Evolutionary conservation across 345 rosid species (phyloP).

Genomic region (Psidium guajava): DNA sequence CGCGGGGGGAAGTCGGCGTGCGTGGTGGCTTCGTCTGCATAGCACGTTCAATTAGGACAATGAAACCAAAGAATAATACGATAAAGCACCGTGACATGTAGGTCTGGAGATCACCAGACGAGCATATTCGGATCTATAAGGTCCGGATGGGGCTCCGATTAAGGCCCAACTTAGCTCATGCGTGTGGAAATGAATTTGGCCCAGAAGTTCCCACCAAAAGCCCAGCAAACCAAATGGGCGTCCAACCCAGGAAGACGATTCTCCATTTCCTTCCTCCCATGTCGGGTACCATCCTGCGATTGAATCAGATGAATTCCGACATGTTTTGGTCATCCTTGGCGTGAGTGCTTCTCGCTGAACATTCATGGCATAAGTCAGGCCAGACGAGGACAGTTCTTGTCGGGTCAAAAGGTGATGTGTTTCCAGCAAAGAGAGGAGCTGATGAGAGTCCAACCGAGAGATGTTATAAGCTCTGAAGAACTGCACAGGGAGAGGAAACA

Average conservation of each 20-base stretch:
- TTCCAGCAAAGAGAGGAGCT: not conserved
- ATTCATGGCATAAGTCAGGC: not conserved
- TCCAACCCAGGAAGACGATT: not conserved
- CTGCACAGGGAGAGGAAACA: not conserved
- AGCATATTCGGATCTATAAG: not conserved
- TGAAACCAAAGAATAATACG: not conserved
- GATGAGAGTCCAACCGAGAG: not conserved
- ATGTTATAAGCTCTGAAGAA: not conserved
- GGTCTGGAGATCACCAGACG: not conserved
- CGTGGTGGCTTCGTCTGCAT: not conserved
- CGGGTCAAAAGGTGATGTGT: not conserved
- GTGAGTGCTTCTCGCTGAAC: not conserved
- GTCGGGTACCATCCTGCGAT: not conserved
- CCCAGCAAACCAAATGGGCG: not conserved
- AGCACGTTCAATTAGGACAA: not conserved
- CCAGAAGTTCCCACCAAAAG: not conserved
- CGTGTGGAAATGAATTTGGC: not conserved
- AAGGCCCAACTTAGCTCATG: not conserved
- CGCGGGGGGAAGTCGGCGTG: not conserved
- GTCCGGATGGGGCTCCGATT: not conserved
- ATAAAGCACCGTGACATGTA: not conserved
- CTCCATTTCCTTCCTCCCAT: not conserved
- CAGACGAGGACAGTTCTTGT: not conserved
- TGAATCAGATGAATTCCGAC: not conserved
- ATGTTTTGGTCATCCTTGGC: not conserved